Evolutionary conservation across 371 early-diverging fungal species (phyloP), one percentile per base, ranked within the genome.

Genomic region (Circinella umbellata): DNA sequence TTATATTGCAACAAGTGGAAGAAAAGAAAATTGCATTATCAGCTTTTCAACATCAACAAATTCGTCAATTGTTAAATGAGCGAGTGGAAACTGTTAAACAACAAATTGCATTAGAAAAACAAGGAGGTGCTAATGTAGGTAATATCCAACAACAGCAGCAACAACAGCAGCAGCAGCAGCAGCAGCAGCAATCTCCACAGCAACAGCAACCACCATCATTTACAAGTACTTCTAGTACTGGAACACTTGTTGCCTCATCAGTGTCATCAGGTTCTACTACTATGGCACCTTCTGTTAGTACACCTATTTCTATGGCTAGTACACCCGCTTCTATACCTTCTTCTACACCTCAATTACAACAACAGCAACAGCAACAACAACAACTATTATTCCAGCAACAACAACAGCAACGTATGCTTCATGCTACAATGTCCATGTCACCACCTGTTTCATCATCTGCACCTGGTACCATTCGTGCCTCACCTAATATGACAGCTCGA

Each of bases 1-100:
- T 72, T 74, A 37, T 78, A 0, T 47, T 82, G 37, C 77, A 78
- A 47, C 78, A 82, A 57, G 72, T 76, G 17, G 71, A 69, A 2
- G 75, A 77, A 38, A 71, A 74, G 13, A 76, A 77, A 38, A 72
- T 76, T 35, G 14, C 35, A 0, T 47, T 82, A 46, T 73, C 54
- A 1, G 47, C 51, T 8, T n/a, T 11, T 5, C 76, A 77, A 66
- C 76, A 77, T 17, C 78, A 79, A 15, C 79, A 77, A 61, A 77
- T 75, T 9, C 74, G 70, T 10, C 7, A 4, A 14, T 46, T 63
- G 42, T 61, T 46, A 39, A 39, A 37, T 36, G 62, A 61, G n/a
- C 38, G 46, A 3, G 71, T 63, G 36, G 71, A 77, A 74, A 14
- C 74, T 68, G 55, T 57, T 61, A 36, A 34, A 75, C 55, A 55